A percentile compares a stretch with the other conserved stretches of the same genome.
phyloP scores from a whole-genome alignment of 129 eudicot species.

The Helichrysum umbraculigerum region DNA sequence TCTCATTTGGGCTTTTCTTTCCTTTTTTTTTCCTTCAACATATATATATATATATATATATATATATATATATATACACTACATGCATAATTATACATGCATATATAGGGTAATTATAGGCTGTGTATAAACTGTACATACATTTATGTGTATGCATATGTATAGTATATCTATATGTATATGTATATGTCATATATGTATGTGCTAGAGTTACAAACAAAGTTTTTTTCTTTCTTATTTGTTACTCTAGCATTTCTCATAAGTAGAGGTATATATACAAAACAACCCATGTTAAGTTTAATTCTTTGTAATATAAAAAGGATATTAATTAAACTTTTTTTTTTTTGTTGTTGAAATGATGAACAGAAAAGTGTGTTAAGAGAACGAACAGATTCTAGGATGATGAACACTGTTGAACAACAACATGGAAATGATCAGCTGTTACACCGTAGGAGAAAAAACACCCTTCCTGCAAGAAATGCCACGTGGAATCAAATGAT shows the following conservation, averaged over 20 bases:
- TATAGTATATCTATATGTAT: not conserved
- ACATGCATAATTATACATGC: not conserved
- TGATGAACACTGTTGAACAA: constrained; percentile 15
- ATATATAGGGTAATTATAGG: too few relatives aligned
- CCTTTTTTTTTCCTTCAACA: not conserved
- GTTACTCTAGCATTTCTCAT: too few relatives aligned
- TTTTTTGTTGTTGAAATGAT: not conserved
- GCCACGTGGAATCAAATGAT: constrained; percentile 66
- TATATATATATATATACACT: not conserved
- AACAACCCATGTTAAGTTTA: too few relatives aligned
- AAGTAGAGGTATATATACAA: too few relatives aligned
- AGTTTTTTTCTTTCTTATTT: too few relatives aligned
- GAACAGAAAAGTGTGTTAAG: constrained; percentile 41
- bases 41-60: not conserved
- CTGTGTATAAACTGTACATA: not conserved
- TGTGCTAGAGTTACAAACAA: not conserved
- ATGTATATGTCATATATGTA: not conserved
- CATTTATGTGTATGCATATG: too few relatives aligned
- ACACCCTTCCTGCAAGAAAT: constrained; percentile 44
- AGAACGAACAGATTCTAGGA: constrained; percentile 39
- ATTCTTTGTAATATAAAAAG: too few relatives aligned
- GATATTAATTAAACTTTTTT: not conserved
- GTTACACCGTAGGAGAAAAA: constrained; percentile 36
- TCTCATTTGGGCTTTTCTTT: constrained; percentile 25
- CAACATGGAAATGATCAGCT: constrained; percentile 19